Evolutionary conservation across 2,329 filamentous ascomycete genomes (phyloP), one percentile per base, ranked within the genome.

Genomic region (Colletotrichum tropicale): DNA sequence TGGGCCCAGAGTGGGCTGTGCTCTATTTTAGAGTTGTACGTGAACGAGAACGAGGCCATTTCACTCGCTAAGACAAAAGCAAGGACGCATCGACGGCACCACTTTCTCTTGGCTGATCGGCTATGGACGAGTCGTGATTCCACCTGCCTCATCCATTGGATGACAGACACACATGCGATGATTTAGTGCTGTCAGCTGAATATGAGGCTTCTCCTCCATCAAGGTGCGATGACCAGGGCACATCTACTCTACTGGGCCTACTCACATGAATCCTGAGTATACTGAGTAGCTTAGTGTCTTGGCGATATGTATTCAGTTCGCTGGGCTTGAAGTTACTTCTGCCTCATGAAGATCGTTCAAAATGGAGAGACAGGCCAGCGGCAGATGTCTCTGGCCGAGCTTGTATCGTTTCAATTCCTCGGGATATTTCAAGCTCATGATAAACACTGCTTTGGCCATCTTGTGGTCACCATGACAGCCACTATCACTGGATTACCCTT

Each of bases 321-420:
- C n/a, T n/a, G 43, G n/a, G 43, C n/a, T 3, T 24, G n/a, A 13
- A 52, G 2, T 52, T 21, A 52, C 10, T 52, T 7, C n/a, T 21
- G n/a, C n/a, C 3, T 52, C 43, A 52, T 21, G 10, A 21, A 52
- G 43, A 52, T 52, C 43, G 6, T 13, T 52, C n/a, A 21, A 12
- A 5, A 52, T 2, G 43, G 10, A 1, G 0, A 21, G 0, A 7
- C 1, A 21, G 43, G n/a, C 13, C 2, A 13, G 43, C 12, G 12
- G n/a, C 43, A 21, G n/a, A 8, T 21, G 2, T 52, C n/a, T 52
- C n/a, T 52, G 43, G n/a, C 6, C 12, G 43, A 52, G n/a, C n/a
- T 52, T 52, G 43, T 48, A 48, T n/a, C 38, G 38, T 52, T 52
- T 52, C 43, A 13, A 52, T 52, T 52, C 43, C 43, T 52, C 43